Evolutionary conservation across 805 yeast genomes (phyloP), one percentile per base, ranked within the genome.

Genomic region (Cephaloascus fragrans): DNA sequence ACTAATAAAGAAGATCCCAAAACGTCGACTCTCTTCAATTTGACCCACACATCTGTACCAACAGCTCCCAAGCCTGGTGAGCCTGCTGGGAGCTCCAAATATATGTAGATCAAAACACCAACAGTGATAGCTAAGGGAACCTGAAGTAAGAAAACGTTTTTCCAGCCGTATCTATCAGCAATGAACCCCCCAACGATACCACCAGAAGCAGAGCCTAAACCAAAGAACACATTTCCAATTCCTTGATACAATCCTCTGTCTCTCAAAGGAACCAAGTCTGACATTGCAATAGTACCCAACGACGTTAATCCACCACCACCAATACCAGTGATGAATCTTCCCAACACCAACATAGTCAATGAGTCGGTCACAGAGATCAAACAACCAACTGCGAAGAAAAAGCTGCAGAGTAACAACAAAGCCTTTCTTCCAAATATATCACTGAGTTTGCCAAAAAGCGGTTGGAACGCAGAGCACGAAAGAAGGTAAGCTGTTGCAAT

Each of bases 281-380:
- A 75, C 48, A 82, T 71, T 2, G 88, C 71, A 41, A 87, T 82
- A 4, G 95, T 80, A 15, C 85, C 73, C 47, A 86, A 62, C 0
- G 89, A 71, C 37, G 80, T 75, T 51, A 87, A 73, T 1, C 96
- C 96, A 4, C 95, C 93, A n/a, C 95, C 95, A 10, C 96, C 96
- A 40, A 83, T 71, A 16, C 96, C 96, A 19, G 94, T 79, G 37
- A 87, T 66, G 44, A 85, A 76, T 49, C 86, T 64, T 20, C 73
- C 44, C 20, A 61, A 37, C 5, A 80, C 73, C 45, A 82, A 62
- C 39, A 66, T 47, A 34, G 61, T 46, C 12, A 49, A 73, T 51
- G 56, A 76, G 56, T 62, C 58, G 1, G 81, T 70, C 1, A 67
- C 77, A 52, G 85, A 79, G 36, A 77, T 65, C 10, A 73, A 48